These are phyloP conservation scores for Aeschynomene evenia DNA, from an alignment of 306 rosid species.

Conservation along the genomic window DNA sequence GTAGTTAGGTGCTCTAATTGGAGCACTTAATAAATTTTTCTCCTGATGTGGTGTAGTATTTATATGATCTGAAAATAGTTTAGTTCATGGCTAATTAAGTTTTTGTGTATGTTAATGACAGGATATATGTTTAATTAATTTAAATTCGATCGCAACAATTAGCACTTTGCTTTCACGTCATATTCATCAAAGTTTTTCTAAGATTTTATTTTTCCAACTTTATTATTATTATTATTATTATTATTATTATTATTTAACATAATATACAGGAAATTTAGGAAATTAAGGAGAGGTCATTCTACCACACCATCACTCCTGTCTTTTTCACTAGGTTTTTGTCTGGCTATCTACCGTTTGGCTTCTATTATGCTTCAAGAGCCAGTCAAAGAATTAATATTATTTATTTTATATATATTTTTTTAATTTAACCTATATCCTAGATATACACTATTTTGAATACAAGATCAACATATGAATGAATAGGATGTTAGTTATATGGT, in stretches of 20 bases:
- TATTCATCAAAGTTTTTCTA: neutral
- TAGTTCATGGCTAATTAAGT: too few relatives aligned
- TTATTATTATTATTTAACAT: neutral
- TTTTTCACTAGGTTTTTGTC: constrained; percentile 21
- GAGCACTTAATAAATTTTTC: too few relatives aligned
- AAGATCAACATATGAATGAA: too few relatives aligned
- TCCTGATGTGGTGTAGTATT: too few relatives aligned
- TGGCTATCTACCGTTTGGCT: constrained; percentile 13
- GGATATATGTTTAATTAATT: too few relatives aligned
- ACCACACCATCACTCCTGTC: constrained; percentile 33
- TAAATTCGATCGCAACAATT: neutral
- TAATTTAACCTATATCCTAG: too few relatives aligned
- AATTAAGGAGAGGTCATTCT: constrained; percentile 33
- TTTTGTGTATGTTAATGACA: too few relatives aligned
- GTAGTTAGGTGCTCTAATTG: too few relatives aligned
- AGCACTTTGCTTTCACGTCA: neutral
- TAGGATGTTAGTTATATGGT: too few relatives aligned
- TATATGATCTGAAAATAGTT: too few relatives aligned
- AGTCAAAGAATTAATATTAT: constrained; percentile 30
- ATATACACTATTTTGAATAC: too few relatives aligned
- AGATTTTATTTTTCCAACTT: too few relatives aligned
- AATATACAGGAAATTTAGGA: constrained; percentile 23
- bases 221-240: neutral
- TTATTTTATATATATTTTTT: neutral
- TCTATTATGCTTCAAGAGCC: constrained; percentile 34